Base-by-base conservation (phyloP, 129 eudicot species). In the Escallonia herrerae region DNA sequence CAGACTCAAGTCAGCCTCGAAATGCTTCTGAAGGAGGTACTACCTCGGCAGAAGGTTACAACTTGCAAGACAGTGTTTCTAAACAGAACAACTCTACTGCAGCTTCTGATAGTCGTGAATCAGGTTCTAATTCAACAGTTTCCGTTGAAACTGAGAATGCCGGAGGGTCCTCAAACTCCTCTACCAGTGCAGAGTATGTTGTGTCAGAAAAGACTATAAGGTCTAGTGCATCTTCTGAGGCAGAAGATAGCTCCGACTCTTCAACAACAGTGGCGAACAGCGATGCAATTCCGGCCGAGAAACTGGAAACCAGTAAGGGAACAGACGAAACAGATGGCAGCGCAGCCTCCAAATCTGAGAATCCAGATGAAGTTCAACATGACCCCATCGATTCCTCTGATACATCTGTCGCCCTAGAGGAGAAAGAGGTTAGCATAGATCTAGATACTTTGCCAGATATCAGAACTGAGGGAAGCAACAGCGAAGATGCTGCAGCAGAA, bases 381-480 rank as follows among this genome's bases (percentile, higher is more conserved):
- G 86, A 80, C 7, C 57, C 72, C 0, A 67, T 74, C 15, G 97
- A 86, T 63, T 48, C 71, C 5, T 70, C 75, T 59, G 83, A 83
- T 75, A 47, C 69, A 0, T 43, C 79, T 33, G 39, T 67, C 47
- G 56, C 75, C 43, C 57, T 72, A 66, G 96, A 84, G 40, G 97
- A 86, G 72, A 81, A 72, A 73, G 86, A 80, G 58, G 68, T 68
- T 12, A 77, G 72, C 13, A 68, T 47, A 9, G 90, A 87, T 80
- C 73, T 78, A 8, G 86, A 80, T 8, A 82, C 87, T 6, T 63
- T 82, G 77, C 95, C 90, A 3, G 84, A 84, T n/a, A 77, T 87
- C 49, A 66, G 72, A 78, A 75, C 77, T 3, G 87, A 77, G 54
- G 95, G 78, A 40, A 76, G 76, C 58, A 74, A 82, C 71, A 77